A percentile compares a stretch with the other conserved stretches of the same genome.
phyloP scores from a whole-genome alignment of 1,139 yeast species.

The Entelexis sorbosivorans region DNA sequence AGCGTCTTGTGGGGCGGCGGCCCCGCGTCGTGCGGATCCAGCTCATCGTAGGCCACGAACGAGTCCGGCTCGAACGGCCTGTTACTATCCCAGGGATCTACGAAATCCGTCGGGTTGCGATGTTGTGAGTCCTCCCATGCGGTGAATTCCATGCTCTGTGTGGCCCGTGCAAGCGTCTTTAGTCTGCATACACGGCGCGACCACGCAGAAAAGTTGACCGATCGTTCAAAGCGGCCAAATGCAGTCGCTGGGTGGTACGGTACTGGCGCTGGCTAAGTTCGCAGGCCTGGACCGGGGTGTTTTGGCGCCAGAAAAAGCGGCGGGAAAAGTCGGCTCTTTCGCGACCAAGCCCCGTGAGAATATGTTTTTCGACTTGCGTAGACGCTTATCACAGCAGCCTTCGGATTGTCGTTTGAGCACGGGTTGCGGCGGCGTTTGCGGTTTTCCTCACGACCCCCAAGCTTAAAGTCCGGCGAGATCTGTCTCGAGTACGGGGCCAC shows the following conservation, averaged over 20 bases:
- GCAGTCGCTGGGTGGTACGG: neutral
- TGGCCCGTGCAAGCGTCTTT: neutral
- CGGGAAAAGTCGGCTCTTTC: neutral
- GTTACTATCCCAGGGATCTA: neutral
- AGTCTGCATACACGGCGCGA: neutral
- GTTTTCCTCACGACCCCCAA: conserved; percentile 1
- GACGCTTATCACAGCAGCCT: neutral
- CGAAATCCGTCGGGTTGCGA: neutral
- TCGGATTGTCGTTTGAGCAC: neutral
- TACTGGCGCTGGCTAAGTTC: neutral
- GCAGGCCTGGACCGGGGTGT: neutral
- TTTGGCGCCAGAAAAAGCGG: neutral
- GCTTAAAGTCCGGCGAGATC: conserved; percentile 1
- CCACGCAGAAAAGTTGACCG: neutral
- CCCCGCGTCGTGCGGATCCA: conserved; percentile 3
- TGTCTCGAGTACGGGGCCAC: neutral
- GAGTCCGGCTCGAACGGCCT: conserved; percentile 5
- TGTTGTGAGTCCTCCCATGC: conserved; percentile 13
- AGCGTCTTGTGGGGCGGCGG: neutral
- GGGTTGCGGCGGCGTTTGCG: neutral
- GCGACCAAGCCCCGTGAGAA: neutral
- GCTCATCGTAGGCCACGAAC: neutral
- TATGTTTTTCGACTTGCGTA: neutral
- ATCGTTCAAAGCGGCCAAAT: neutral
- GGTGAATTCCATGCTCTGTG: conserved; percentile 13